phyloP scores from a whole-genome alignment of 2,329 filamentous ascomycete genomes.

The Thelonectria blattea region DNA sequence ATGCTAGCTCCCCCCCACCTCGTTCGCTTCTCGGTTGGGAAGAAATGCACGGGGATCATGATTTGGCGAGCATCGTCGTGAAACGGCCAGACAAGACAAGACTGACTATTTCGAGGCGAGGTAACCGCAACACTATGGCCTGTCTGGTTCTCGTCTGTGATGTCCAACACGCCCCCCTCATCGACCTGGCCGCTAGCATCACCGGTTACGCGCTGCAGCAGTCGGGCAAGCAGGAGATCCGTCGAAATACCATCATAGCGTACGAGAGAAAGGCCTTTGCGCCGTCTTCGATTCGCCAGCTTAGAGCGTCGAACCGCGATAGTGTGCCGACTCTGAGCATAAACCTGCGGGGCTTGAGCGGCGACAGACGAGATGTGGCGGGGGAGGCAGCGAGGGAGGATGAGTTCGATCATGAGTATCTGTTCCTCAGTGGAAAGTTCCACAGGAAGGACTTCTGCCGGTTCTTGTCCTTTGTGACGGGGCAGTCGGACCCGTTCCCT shows the following conservation, averaged over 20 bases:
- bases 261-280: background rate
- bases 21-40: background rate
- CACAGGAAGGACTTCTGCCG: conserved; percentile 17
- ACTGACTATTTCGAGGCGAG: too few species aligned
- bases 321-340: background rate
- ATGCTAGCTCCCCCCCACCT: background rate
- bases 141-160: conserved; percentile 19
- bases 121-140: conserved; percentile 7
- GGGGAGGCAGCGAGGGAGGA: background rate
- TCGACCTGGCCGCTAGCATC: conserved; percentile 21
- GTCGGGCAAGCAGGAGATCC: background rate
- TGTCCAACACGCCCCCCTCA: background rate
- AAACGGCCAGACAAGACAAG: background rate
- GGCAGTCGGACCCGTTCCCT: conserved; percentile 11
- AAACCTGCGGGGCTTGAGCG: conserved; percentile 4
- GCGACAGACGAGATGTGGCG: background rate
- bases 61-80: background rate
- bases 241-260: background rate
- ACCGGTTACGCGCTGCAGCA: conserved; percentile 16
- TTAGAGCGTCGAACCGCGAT: background rate
- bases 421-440: conserved; percentile 14
- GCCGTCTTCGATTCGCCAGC: background rate
- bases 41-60: background rate
- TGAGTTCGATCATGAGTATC: conserved; percentile 20
- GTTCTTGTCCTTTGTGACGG: conserved; percentile 19